phyloP scores from a whole-genome alignment of 2,329 filamentous ascomycete species.

The Anisogramma anomala region DNA sequence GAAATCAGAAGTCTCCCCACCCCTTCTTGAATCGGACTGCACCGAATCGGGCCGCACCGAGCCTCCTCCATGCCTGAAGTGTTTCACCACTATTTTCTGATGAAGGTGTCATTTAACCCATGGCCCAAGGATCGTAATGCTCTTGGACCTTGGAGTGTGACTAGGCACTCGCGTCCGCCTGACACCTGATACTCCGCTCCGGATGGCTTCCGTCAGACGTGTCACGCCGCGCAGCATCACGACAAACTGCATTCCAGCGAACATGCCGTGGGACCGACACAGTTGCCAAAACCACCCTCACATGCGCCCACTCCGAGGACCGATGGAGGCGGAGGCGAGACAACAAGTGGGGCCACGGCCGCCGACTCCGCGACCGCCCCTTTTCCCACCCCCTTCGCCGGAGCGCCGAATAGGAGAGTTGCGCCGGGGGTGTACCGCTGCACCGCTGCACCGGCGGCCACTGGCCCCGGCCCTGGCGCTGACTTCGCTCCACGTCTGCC shows the following conservation, averaged over 20 bases:
- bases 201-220: not conserved
- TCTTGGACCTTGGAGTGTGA: no score
- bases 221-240: not conserved
- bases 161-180: no score
- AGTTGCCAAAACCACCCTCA: not conserved
- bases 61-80: no score
- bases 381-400: not conserved
- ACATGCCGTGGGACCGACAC: no score
- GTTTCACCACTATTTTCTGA: no score
- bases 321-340: not conserved
- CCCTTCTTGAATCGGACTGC: no score
- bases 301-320: not conserved
- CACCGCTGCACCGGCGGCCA: conserved; percentile 3
- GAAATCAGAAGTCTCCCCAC: no score
- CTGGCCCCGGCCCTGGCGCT: conserved; percentile 1
- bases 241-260: no score
- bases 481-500: not conserved
- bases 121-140: no score
- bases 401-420: conserved; percentile 11
- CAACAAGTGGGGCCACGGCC: conserved; percentile 6
- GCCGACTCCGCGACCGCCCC: conserved; percentile 9
- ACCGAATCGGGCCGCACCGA: no score
- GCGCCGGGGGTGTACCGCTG: conserved; percentile 1
- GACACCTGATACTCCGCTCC: no score
- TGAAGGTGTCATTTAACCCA: no score